phyloP scores from a whole-genome alignment of 495 filamentous ascomycete species.

The Staphylotrichum longicolle region DNA sequence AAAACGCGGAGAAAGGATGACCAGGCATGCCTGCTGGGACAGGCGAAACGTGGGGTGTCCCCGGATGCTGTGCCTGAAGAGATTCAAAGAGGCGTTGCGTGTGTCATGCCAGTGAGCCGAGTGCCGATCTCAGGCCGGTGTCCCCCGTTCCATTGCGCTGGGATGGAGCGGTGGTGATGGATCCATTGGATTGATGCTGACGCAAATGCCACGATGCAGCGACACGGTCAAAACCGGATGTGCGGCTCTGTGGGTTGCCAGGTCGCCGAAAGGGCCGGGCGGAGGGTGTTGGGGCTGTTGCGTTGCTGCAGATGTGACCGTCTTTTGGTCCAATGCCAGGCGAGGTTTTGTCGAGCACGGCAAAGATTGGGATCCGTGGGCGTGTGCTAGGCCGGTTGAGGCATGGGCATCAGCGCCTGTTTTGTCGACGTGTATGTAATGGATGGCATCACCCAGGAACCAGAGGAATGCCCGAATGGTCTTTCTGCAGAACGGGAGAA shows the following conservation, averaged over 20 bases:
- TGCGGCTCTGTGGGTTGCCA: neutral
- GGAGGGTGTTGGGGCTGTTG: neutral
- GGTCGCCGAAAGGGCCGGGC: neutral
- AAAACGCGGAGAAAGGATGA: neutral
- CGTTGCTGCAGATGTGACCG: conserved; percentile 20
- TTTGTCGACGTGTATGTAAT: conserved; percentile 11
- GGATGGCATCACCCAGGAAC: conserved; percentile 15
- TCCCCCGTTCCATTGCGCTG: conserved; percentile 14
- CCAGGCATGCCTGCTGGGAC: neutral
- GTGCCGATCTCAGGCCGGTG: conserved; percentile 24
- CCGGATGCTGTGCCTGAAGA: neutral
- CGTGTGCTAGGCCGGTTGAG: conserved; percentile 19
- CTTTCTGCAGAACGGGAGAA: conserved; percentile 12
- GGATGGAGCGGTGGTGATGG: conserved; percentile 15
- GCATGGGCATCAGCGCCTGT: conserved; percentile 15
- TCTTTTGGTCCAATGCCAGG: conserved; percentile 6
- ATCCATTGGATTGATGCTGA: conserved; percentile 18
- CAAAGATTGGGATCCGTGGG: conserved; percentile 5
- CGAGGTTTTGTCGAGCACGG: conserved; percentile 7
- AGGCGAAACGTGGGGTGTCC: conserved; percentile 1
- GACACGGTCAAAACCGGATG: conserved; percentile 3
- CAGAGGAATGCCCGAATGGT: conserved; percentile 15
- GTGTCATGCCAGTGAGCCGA: conserved; percentile 17
- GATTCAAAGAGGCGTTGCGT: neutral
- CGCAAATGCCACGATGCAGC: conserved; percentile 21